Evolutionary conservation across 2,329 filamentous ascomycete species (phyloP), one percentile per base, ranked within the genome.

Genomic region (Fusarium caatingaense): DNA sequence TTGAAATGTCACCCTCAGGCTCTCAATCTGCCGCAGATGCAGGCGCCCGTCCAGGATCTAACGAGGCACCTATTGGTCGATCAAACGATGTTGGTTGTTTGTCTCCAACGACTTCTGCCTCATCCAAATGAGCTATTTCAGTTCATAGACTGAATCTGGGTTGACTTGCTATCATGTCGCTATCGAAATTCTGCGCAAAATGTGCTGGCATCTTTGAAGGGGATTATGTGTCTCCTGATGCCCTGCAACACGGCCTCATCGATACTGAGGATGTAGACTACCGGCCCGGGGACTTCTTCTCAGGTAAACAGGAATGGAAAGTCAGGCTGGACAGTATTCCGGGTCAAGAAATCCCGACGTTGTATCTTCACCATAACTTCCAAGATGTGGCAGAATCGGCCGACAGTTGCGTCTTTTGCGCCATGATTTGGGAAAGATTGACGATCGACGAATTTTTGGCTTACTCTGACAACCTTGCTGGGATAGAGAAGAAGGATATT

Each of bases 151-250:
- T 28, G 8, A n/a, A 21, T 20, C 9, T 8, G 18, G n/a, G 12
- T 7, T 11, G 23, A n/a, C 8, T n/a, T 18, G 20, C 18, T n/a
- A 7, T 6, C 23, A 66, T 62, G 61, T 11, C 42, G n/a, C 16
- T n/a, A 9, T 50, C 53, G 6, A 48, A 28, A 20, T 11, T 70
- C 10, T 70, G 67, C 23, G 3, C 46, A 20, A 30, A 23, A n/a
- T 70, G 67, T n/a, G 32, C 40, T 7, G 54, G 47, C 16, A 64
- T 70, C 40, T 70, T 70, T 16, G 27, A 68, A 12, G 67, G 63
- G 5, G 37, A 54, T 10, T 70, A 70, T 21, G 32, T 40, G n/a
- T 27, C 63, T 18, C 12, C 64, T 4, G 40, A 48, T 23, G 20
- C 34, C 20, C 28, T 70, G 18, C n/a, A 71, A 13, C 40, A 48